These are phyloP conservation scores for Cetraspora pellucida DNA, from an alignment of 192 early-diverging fungal species.

Conservation along the genomic window DNA sequence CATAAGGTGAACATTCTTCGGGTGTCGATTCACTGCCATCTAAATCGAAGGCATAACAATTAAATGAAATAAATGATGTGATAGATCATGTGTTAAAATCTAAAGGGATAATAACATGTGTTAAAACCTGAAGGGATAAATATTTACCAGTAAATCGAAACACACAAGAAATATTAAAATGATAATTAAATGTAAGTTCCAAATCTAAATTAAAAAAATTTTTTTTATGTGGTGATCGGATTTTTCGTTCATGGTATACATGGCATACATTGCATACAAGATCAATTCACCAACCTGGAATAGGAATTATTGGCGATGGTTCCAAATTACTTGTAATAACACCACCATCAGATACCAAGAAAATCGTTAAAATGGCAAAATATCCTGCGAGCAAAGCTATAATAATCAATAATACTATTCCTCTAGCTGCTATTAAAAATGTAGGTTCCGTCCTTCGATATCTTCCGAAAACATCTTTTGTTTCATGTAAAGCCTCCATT, in stretches of 20 bases:
- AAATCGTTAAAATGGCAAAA: constrained; percentile 8
- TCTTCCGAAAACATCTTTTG: constrained; percentile 5
- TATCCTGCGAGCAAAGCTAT: background rate
- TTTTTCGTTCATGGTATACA: background rate
- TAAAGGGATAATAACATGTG: background rate
- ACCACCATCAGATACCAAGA: background rate
- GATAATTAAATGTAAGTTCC: constrained; percentile 13
- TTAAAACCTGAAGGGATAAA: background rate
- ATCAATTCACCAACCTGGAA: background rate
- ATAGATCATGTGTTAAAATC: background rate
- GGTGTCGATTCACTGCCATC: background rate
- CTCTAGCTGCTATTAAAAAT: background rate
- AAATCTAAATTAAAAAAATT: constrained; percentile 7
- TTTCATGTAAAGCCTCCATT: constrained; percentile 17
- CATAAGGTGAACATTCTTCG: background rate
- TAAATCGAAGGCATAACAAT: background rate
- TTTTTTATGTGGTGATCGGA: background rate
- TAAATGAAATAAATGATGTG: background rate
- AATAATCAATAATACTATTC: background rate
- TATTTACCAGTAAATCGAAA: constrained; percentile 10
- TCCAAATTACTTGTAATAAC: background rate
- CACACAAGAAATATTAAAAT: constrained; percentile 20
- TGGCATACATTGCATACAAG: background rate
- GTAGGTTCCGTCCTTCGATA: constrained; percentile 18
- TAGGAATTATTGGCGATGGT: background rate